Conservation (phyloP, 2,329 filamentous ascomycete genomes). For the Penicillium palitans region DNA sequence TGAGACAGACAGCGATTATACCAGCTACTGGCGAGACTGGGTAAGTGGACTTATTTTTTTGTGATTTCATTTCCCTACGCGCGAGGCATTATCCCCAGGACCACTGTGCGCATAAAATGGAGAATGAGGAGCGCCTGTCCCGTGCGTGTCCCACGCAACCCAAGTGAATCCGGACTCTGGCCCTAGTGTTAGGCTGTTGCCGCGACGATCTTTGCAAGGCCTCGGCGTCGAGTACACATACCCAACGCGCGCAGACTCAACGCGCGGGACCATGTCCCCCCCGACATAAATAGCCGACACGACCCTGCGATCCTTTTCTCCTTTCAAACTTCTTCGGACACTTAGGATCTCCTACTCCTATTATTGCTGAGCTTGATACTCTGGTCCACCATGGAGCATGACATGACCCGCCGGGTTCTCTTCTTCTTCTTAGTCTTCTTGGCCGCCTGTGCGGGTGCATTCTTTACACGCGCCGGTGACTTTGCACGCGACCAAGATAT, state of each 20-base stretch:
- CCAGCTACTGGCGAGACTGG: constrained; percentile 99
- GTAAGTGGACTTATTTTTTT: constrained; percentile 58
- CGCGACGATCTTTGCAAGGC: background rate
- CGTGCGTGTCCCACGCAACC: no score
- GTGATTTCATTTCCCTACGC: background rate
- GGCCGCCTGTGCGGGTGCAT: background rate
- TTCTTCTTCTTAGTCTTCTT: background rate
- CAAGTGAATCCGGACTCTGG: background rate
- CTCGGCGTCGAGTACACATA: background rate
- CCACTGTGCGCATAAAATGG: background rate
- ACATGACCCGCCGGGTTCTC: no score
- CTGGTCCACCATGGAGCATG: background rate
- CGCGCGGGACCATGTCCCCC: no score
- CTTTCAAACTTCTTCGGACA: background rate
- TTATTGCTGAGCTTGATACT: background rate
- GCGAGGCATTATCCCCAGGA: background rate
- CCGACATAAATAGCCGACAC: background rate
- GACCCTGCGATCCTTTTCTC: background rate
- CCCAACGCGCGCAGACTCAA: no score
- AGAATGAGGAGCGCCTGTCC: background rate
- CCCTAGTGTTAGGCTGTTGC: background rate
- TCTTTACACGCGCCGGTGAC: background rate
- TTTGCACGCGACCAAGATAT: fast-evolving
- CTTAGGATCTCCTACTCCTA: background rate
- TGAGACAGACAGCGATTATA: constrained; percentile 98